phyloP scores from a whole-genome alignment of 352 stramenopile genomes.

The Globisporangium mamillatum region DNA sequence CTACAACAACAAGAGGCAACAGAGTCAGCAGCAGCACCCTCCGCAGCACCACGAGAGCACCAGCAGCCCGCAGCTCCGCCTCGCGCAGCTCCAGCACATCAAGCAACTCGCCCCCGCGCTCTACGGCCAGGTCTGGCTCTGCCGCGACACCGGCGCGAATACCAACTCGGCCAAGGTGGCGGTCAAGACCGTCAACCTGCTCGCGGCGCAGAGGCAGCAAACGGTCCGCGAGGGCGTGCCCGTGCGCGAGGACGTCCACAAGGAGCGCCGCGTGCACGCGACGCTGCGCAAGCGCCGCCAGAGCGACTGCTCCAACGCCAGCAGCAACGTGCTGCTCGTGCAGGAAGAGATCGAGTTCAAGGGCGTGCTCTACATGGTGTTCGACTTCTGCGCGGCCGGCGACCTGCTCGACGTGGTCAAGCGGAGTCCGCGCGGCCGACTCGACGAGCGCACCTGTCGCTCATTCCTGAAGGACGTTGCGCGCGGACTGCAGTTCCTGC shows the following conservation, averaged over 20 bases:
- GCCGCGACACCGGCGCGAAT: conserved; percentile 27
- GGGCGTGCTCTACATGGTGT: conserved; percentile 45
- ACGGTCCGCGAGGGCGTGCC: conserved; percentile 33
- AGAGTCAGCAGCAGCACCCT: not conserved
- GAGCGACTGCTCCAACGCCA: conserved; percentile 6
- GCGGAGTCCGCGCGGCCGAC: conserved; percentile 27
- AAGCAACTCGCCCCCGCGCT: conserved; percentile 45
- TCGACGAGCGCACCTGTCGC: conserved; percentile 32
- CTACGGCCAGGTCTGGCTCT: conserved; percentile 58
- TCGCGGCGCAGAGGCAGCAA: conserved; percentile 51
- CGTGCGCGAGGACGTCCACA: conserved; percentile 49
- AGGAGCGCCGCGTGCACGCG: conserved; percentile 46
- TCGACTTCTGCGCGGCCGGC: conserved; percentile 50
- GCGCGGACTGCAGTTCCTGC: conserved; percentile 30
- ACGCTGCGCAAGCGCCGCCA: conserved; percentile 27
- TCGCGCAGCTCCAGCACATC: conserved; percentile 30
- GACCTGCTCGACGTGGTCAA: conserved; percentile 51
- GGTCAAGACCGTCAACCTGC: conserved; percentile 28
- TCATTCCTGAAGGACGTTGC: conserved; percentile 39
- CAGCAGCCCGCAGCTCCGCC: conserved; percentile 15
- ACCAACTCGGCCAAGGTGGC: not conserved
- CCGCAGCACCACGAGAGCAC: conserved; percentile 7
- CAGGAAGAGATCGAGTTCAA: conserved; percentile 41
- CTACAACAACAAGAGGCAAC: not conserved
- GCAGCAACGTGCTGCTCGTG: conserved; percentile 43